phyloP scores from a whole-genome alignment of 2,329 filamentous ascomycete genomes.

The Fusarium torreyae region DNA sequence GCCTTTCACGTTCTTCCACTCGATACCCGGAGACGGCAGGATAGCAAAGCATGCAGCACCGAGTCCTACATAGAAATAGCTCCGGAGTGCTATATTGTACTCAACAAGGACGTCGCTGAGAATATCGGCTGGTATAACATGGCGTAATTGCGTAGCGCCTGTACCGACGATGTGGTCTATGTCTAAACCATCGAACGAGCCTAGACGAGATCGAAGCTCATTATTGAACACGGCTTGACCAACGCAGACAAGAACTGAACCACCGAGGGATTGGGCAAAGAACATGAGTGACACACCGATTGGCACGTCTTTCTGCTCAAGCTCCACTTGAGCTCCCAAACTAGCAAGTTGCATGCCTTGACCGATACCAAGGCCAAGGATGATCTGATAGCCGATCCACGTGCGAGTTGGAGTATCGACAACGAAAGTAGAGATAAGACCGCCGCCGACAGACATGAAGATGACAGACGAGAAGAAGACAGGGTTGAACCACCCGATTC shows the following conservation, averaged over 20 bases:
- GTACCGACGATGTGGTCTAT: not conserved
- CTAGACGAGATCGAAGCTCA: slow-evolving; percentile 6
- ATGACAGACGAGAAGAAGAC: slow-evolving; percentile 18
- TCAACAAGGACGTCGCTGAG: slow-evolving; percentile 9
- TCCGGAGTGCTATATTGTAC: slow-evolving; percentile 14
- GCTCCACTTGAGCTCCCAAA: slow-evolving; percentile 4
- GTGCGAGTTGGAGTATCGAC: slow-evolving; percentile 4
- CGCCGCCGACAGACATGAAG: slow-evolving; percentile 15
- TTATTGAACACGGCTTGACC: slow-evolving; percentile 17
- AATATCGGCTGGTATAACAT: not conserved
- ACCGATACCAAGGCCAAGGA: slow-evolving; percentile 13
- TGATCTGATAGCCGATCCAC: slow-evolving; percentile 18
- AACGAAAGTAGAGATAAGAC: slow-evolving; percentile 12
- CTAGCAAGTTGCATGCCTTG: slow-evolving; percentile 21
- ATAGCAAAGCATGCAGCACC: slow-evolving; percentile 9
- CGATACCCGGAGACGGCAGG: not conserved
- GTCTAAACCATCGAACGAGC: slow-evolving; percentile 2
- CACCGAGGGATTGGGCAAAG: slow-evolving; percentile 14
- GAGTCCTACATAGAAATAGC: slow-evolving; percentile 3
- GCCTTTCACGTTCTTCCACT: slow-evolving; percentile 18
- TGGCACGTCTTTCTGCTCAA: slow-evolving; percentile 1
- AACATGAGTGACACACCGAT: slow-evolving; percentile 15
- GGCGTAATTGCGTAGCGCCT: slow-evolving; percentile 7
- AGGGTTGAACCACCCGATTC: slow-evolving; percentile 16
- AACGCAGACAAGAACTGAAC: slow-evolving; percentile 19